These are phyloP conservation scores for Sparassis latifolia DNA, from an alignment of 1,284 basidiomycete species.

Conservation along the genomic window DNA sequence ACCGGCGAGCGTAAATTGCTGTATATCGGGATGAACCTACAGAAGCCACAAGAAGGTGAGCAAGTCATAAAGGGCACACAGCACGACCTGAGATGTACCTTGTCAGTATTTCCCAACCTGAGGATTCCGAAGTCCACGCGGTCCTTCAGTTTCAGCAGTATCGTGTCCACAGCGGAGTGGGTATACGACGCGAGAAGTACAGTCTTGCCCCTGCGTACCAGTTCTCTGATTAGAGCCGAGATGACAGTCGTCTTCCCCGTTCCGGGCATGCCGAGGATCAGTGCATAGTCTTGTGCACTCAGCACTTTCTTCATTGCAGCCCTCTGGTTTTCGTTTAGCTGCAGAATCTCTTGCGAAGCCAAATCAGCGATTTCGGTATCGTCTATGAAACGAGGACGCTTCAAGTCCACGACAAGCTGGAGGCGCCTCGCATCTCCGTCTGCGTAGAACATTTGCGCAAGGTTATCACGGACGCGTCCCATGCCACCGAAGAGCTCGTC, in stretches of 20 bases:
- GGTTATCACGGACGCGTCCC: slow-evolving; percentile 83
- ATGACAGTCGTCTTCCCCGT: slow-evolving; percentile 98
- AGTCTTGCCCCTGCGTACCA: slow-evolving; percentile 79
- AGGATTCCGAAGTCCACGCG: slow-evolving; percentile 68
- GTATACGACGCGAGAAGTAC: slow-evolving; percentile 92
- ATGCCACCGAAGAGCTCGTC: slow-evolving; percentile 89
- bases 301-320: slow-evolving; percentile 73
- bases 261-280: slow-evolving; percentile 96
- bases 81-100: slow-evolving; percentile 47
- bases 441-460: slow-evolving; percentile 84
- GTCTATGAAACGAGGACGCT: slow-evolving; percentile 55
- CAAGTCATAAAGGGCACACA: not conserved
- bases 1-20: slow-evolving; percentile 61
- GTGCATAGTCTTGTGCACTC: slow-evolving; percentile 81
- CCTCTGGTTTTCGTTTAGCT: slow-evolving; percentile 74
- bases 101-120: slow-evolving; percentile 86
- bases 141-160: slow-evolving; percentile 74
- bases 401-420: slow-evolving; percentile 79
- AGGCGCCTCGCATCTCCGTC: slow-evolving; percentile 61
- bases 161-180: slow-evolving; percentile 96
- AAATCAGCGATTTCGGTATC: slow-evolving; percentile 10
- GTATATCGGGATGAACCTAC: slow-evolving; percentile 77
- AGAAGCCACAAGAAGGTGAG: not conserved
- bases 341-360: slow-evolving; percentile 2
- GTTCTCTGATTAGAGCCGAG: slow-evolving; percentile 76